Percentiles rank a stretch among this genome's conserved stretches.
phyloP scores from a whole-genome alignment of 1,139 yeast species.

The Suzukiozyma palmioleophila region DNA sequence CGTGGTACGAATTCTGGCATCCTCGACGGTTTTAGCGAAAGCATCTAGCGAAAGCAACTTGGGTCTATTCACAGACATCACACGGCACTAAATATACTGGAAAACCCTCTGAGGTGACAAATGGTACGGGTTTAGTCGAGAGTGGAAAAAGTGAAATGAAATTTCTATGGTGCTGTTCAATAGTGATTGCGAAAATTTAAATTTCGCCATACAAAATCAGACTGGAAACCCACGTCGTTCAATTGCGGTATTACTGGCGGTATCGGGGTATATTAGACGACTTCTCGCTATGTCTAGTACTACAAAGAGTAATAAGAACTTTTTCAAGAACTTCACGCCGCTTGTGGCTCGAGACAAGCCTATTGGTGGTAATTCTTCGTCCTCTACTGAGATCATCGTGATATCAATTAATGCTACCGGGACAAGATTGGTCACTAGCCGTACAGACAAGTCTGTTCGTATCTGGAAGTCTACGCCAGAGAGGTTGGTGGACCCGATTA shows the following conservation, averaged over 20 bases:
- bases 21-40: constrained; percentile 91
- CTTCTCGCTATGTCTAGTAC: not conserved
- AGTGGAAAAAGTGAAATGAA: not conserved
- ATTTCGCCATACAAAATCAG: too few species aligned
- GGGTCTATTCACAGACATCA: constrained; percentile 33
- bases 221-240: too few species aligned
- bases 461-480: constrained; percentile 37
- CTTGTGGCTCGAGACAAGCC: constrained; percentile 22
- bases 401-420: constrained; percentile 39
- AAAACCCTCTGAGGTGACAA: too few species aligned
- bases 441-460: constrained; percentile 44
- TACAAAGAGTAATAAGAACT: constrained; percentile 11
- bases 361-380: constrained; percentile 19
- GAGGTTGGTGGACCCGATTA: constrained; percentile 27
- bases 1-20: constrained; percentile 81
- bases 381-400: constrained; percentile 28
- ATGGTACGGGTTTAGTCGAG: not conserved
- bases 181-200: not conserved
- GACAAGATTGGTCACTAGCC: constrained; percentile 38
- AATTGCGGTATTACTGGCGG: too few species aligned
- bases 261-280: not conserved
- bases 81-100: not conserved
- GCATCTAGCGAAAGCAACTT: constrained; percentile 73
- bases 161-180: too few species aligned
- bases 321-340: constrained; percentile 23